Base-by-base conservation (phyloP, 1,139 yeast species). In the Candida anutae region DNA sequence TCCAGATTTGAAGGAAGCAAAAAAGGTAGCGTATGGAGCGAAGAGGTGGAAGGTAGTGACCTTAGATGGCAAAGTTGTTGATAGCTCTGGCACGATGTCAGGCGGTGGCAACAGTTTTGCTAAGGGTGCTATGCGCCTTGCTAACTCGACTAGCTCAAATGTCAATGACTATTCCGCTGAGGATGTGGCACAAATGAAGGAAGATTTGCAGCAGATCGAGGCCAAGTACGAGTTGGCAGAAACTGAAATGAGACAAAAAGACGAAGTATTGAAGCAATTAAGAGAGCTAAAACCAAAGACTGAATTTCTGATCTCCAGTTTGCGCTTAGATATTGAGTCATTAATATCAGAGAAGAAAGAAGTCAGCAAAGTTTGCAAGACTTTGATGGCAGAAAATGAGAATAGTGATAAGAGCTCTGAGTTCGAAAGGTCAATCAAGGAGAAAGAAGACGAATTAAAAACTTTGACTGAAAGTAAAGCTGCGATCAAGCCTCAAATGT, bases 41-140 rank as follows among this genome's bases (percentile, higher is more conserved):
- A 74, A 67, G 37, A 62, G 95, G 36, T 84, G 76, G 68, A 72
- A 94, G 45, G 97, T 88, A 9, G 98, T 93, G 0, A 85, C 98
- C 0, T 55, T 87, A 11, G 95, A 84, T 53, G 99, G 99, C 17
- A 82, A 85, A 43, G 63, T 90, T 19, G 90, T 93, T 32, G 97
- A 88, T 46, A 76, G 81, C n/a, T 82, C 95, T 2, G 99, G 99
- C 54, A 83, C 97, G 2, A 80, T 93, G 81, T 77, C 94, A 28
- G 99, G 99, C 45, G 99, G 99, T 55, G 97, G 97, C 30, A 73
- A 69, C 26, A 62, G 69, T 25, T 74, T 72, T 11, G 66, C 73
- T 11, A 62, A 62, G 29, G 93, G 93, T 5, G 76, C 73, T 1
- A 78, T 81, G 90, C 64, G 64, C 32, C 54, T 72, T 3, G 39